Percentiles rank a stretch among this genome's conserved stretches.
Evolutionary conservation across 768 basidiomycete genomes (phyloP).

Genomic region (Exidia glandulosa): DNA sequence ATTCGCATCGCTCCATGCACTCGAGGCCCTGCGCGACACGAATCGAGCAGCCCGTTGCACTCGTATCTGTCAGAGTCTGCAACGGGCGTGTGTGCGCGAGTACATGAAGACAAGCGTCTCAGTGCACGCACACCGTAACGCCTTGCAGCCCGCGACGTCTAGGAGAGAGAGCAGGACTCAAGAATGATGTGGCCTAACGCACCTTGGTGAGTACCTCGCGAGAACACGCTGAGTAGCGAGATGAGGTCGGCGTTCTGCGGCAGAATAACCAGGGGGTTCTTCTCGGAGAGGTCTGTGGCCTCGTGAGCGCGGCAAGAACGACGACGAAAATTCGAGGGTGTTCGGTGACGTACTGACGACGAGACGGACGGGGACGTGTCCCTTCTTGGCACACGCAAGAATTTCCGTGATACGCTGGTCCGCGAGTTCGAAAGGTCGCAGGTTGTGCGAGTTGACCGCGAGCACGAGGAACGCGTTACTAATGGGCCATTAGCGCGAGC

Average conservation of each 20-base stretch:
- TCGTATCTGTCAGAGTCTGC: no score
- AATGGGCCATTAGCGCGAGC: not conserved
- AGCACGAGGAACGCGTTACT: slow-evolving; percentile 72
- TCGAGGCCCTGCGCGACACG: no score
- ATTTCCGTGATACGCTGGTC: slow-evolving; percentile 57
- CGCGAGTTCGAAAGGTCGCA: slow-evolving; percentile 46
- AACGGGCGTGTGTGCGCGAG: no score
- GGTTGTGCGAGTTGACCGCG: slow-evolving; percentile 67
- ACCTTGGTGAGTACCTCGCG: slow-evolving; percentile 66
- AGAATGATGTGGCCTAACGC: slow-evolving; percentile 7
- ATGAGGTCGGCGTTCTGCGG: slow-evolving; percentile 53
- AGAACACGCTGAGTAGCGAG: slow-evolving; percentile 52
- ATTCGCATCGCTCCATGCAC: no score
- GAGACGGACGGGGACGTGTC: slow-evolving; percentile 60
- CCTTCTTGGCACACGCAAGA: slow-evolving; percentile 60
- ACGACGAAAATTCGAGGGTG: not conserved
- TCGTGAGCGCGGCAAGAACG: not conserved
- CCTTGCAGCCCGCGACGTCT: no score
- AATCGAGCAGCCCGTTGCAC: no score
- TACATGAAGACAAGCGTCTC: no score
- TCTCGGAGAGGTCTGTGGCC: slow-evolving; percentile 64
- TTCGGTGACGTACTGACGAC: slow-evolving; percentile 54
- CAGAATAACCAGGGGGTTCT: slow-evolving; percentile 62
- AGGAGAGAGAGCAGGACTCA: not conserved
- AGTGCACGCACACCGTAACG: no score